Conservation (phyloP, 2,329 filamentous ascomycete species). For the Diaporthe helianthi region DNA sequence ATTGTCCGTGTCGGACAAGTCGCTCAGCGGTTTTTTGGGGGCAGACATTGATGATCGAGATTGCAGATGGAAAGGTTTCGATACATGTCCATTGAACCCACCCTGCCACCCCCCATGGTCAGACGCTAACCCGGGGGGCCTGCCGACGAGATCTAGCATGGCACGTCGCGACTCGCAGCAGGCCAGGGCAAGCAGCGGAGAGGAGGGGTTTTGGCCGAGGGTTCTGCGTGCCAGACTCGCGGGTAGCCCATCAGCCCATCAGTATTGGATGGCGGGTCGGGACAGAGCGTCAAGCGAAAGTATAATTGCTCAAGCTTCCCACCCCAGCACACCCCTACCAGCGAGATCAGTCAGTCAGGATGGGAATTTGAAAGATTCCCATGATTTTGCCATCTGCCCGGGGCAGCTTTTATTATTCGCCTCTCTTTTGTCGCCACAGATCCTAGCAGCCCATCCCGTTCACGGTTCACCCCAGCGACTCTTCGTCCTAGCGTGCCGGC, state of each 20-base stretch:
- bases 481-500: neutral
- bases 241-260: neutral
- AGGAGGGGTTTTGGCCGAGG: too few species aligned
- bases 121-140: too few species aligned
- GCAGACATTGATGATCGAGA: neutral
- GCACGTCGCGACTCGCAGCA: neutral
- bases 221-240: neutral
- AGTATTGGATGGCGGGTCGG: neutral
- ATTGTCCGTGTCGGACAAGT: neutral
- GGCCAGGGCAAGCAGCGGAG: neutral
- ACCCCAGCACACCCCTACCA: neutral
- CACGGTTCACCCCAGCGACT: neutral
- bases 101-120: too few species aligned
- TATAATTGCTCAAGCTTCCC: conserved; percentile 9
- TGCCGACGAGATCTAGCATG: too few species aligned
- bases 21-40: neutral
- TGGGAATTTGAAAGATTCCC: conserved; percentile 23
- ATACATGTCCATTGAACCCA: neutral
- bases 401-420: neutral
- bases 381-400: neutral
- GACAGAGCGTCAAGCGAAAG: conserved; percentile 13
- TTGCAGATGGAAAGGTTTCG: too few species aligned
- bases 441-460: neutral
- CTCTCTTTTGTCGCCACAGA: neutral
- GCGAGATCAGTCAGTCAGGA: neutral